A percentile compares a stretch with the other conserved stretches of the same genome.
These are phyloP conservation scores for Podaxis mareebaensis DNA, from an alignment of 768 basidiomycete genomes.

Conservation along the genomic window DNA sequence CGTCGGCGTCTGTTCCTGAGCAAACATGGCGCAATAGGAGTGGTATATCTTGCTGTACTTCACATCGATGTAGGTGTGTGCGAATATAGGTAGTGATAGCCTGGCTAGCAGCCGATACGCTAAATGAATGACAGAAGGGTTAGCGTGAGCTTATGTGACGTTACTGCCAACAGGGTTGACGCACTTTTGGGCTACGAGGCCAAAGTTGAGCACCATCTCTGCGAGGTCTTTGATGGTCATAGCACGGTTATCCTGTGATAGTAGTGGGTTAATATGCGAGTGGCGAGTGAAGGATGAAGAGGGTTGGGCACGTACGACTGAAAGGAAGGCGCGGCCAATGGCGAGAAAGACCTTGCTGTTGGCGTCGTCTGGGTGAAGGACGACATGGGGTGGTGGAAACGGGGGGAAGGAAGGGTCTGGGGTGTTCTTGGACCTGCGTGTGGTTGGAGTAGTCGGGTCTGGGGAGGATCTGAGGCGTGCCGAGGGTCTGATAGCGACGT, in stretches of 20 bases:
- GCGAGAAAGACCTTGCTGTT: slow-evolving; percentile 71
- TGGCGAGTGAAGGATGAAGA: slow-evolving; percentile 19
- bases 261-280: slow-evolving; percentile 3
- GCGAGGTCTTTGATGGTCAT: slow-evolving; percentile 88
- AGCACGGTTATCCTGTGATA: slow-evolving; percentile 69
- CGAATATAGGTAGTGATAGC: slow-evolving; percentile 85
- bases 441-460: background rate
- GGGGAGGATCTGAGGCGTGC: slow-evolving; percentile 49
- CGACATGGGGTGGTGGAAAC: slow-evolving; percentile 64
- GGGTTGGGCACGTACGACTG: slow-evolving; percentile 53
- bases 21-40: slow-evolving; percentile 71
- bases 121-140: slow-evolving; percentile 27
- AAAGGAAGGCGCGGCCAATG: slow-evolving; percentile 70
- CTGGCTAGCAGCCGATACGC: slow-evolving; percentile 77
- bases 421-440: slow-evolving; percentile 26
- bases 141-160: slow-evolving; percentile 12
- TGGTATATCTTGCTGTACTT: slow-evolving; percentile 69
- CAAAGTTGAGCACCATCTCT: slow-evolving; percentile 63
- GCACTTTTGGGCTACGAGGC: slow-evolving; percentile 77
- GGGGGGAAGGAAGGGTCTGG: slow-evolving; percentile 28
- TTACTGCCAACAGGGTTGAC: slow-evolving; percentile 19
- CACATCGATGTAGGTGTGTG: slow-evolving; percentile 70
- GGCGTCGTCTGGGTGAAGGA: slow-evolving; percentile 76
- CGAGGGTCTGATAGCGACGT: slow-evolving; percentile 52
- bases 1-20: slow-evolving; percentile 71